These are phyloP conservation scores for Claviceps humidiphila DNA, from an alignment of 2,329 filamentous ascomycete genomes.

Conservation along the genomic window DNA sequence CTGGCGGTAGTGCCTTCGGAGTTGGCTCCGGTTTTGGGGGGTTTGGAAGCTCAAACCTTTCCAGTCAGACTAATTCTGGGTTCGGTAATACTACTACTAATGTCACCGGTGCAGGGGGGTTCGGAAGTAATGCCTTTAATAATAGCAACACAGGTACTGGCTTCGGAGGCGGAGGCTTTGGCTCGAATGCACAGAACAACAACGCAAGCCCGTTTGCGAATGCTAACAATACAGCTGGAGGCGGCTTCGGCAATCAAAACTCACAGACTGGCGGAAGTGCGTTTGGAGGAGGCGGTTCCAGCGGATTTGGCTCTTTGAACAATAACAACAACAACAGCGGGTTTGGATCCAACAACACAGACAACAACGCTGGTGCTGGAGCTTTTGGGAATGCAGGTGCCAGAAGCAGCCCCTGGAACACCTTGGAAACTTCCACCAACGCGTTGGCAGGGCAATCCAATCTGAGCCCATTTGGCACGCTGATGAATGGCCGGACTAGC, in stretches of 20 bases:
- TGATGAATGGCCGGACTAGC: slow-evolving; percentile 15
- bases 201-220: slow-evolving; percentile 26
- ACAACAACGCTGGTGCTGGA: slow-evolving; percentile 18
- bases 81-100: slow-evolving; percentile 32
- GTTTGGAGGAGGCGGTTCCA: slow-evolving; percentile 15
- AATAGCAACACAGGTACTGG: slow-evolving; percentile 15
- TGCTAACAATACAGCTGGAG: slow-evolving; percentile 14
- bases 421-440: slow-evolving; percentile 28
- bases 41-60: slow-evolving; percentile 27
- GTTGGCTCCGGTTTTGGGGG: slow-evolving; percentile 39
- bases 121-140: slow-evolving; percentile 21
- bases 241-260: slow-evolving; percentile 12
- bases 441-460: slow-evolving; percentile 10
- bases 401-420: slow-evolving; percentile 24
- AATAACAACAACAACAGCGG: slow-evolving; percentile 14
- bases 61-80: slow-evolving; percentile 19
- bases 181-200: slow-evolving; percentile 16
- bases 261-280: slow-evolving; percentile 11
- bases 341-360: slow-evolving; percentile 19
- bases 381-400: slow-evolving; percentile 30
- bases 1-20: slow-evolving; percentile 77
- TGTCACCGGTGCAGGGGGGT: slow-evolving; percentile 22
- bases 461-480: slow-evolving; percentile 22
- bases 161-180: slow-evolving; percentile 27
- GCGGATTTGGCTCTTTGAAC: slow-evolving; percentile 23